Evolutionary conservation across 2,329 filamentous ascomycete species (phyloP).

Genomic region (Rutstroemia sp.): DNA sequence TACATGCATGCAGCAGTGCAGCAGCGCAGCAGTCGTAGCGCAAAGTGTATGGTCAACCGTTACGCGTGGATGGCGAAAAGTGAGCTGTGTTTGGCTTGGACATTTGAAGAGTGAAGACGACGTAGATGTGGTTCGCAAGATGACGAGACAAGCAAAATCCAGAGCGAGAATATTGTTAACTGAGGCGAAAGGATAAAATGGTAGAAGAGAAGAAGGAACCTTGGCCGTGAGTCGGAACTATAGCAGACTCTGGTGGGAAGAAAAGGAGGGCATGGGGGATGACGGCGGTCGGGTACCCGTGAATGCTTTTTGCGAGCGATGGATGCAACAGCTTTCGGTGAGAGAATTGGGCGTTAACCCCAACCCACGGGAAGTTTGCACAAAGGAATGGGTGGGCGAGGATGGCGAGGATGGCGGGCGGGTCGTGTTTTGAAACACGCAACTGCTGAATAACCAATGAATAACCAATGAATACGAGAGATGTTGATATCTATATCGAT

Average conservation of each 20-base stretch:
- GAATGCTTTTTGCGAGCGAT: neutral
- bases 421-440: no score
- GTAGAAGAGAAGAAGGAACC: no score
- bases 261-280: neutral
- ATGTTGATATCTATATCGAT: no score
- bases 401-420: no score
- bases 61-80: no score
- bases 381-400: neutral
- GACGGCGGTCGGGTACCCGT: neutral
- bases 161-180: neutral
- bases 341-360: slow-evolving; percentile 4
- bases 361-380: neutral
- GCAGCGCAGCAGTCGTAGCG: no score
- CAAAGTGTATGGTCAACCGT: no score
- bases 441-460: neutral
- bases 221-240: no score
- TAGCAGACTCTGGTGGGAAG: neutral
- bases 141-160: neutral
- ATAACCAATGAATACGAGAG: neutral
- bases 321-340: slow-evolving; percentile 2
- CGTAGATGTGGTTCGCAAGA: neutral
- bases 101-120: neutral
- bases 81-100: neutral
- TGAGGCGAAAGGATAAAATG: no score
- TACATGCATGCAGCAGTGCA: neutral